Percentiles rank a stretch among this genome's conserved stretches.
phyloP scores from a whole-genome alignment of 2,329 filamentous ascomycete species.

The Epicoccum nigrum region DNA sequence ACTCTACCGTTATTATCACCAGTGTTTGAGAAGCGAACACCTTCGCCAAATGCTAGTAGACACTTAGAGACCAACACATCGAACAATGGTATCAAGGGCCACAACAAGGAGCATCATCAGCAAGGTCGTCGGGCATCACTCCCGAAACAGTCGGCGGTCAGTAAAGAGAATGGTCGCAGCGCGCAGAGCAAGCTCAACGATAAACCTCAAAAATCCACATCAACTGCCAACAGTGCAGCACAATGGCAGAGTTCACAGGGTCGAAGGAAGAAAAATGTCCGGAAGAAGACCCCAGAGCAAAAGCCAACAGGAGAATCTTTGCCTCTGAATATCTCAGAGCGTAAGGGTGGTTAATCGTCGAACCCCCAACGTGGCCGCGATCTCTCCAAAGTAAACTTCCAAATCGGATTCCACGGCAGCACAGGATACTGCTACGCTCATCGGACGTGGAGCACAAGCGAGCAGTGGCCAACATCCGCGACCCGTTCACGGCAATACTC shows the following conservation, averaged over 20 bases:
- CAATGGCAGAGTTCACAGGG: constrained; percentile 31
- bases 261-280: constrained; percentile 37
- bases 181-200: constrained; percentile 37
- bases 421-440: too few relatives aligned
- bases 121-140: constrained; percentile 39
- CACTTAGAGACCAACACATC: constrained; percentile 36
- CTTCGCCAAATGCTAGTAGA: constrained; percentile 68
- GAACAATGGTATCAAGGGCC: constrained; percentile 38
- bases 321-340: constrained; percentile 52
- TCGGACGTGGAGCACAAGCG: too few relatives aligned
- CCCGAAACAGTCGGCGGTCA: constrained; percentile 23
- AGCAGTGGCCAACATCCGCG: too few relatives aligned
- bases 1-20: constrained; percentile 66
- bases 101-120: constrained; percentile 36
- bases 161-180: constrained; percentile 34
- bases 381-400: too few relatives aligned
- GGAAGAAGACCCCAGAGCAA: constrained; percentile 35
- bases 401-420: too few relatives aligned
- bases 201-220: constrained; percentile 31
- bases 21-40: constrained; percentile 74
- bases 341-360: constrained; percentile 51
- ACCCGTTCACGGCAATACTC: too few relatives aligned
- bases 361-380: too few relatives aligned
- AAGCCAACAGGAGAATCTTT: constrained; percentile 49
- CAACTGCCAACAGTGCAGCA: constrained; percentile 16